Conservation (phyloP, 805 yeast genomes). For the Kodamaea laetipori region DNA sequence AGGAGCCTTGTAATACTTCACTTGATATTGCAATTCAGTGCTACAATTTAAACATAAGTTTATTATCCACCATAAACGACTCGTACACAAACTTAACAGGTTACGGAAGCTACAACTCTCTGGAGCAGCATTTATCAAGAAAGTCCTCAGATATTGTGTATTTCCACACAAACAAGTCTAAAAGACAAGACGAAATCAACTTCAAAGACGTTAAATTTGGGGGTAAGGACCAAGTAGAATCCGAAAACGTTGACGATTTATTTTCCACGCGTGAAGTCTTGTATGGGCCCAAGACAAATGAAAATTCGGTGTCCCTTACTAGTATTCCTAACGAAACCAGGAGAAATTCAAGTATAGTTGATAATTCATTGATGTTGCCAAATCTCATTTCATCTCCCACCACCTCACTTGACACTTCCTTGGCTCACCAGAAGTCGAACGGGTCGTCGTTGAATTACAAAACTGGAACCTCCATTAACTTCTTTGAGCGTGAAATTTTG, state of each 20-base stretch:
- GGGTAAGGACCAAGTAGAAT: background rate
- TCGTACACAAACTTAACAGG: background rate
- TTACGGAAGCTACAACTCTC: background rate
- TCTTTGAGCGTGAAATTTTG: constrained; percentile 59
- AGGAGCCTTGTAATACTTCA: constrained; percentile 3
- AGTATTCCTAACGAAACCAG: constrained; percentile 1
- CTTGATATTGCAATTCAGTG: constrained; percentile 24
- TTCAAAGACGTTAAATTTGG: constrained; percentile 30
- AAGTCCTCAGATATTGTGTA: constrained; percentile 5
- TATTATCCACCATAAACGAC: background rate
- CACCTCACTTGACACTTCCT: constrained; percentile 24
- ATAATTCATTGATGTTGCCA: constrained; percentile 2
- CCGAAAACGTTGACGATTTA: constrained; percentile 11
- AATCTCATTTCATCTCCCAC: constrained; percentile 22
- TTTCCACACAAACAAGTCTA: background rate
- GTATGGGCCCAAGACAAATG: constrained; percentile 18
- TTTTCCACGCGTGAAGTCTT: constrained; percentile 39
- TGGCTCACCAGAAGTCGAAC: constrained; percentile 19
- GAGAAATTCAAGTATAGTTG: constrained; percentile 8
- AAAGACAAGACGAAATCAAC: constrained; percentile 12
- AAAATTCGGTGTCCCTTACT: background rate
- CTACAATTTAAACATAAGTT: constrained; percentile 20
- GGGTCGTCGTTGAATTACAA: constrained; percentile 10
- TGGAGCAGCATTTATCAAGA: background rate
- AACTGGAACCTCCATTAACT: constrained; percentile 36